Conservation (phyloP, 2,329 filamentous ascomycete species). For the Microdochium bolleyi region DNA sequence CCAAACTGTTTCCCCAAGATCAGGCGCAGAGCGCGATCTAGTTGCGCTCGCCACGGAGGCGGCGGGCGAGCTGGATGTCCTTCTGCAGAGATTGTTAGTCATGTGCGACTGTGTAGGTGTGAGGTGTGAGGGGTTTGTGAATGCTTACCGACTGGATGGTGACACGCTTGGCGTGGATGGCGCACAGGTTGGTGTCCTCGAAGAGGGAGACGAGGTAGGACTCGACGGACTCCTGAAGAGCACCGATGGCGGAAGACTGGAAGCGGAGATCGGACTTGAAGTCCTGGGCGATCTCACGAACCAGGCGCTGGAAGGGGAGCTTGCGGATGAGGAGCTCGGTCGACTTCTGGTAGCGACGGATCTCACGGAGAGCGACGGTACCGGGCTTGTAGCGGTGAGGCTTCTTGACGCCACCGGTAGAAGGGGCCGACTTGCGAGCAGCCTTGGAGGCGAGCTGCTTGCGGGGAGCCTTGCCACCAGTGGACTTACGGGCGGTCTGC, state of each 20-base stretch:
- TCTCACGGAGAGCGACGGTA: slow-evolving; percentile 97
- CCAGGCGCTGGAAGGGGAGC: slow-evolving; percentile 94
- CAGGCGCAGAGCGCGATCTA: slow-evolving; percentile 34
- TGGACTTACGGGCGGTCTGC: slow-evolving; percentile 68
- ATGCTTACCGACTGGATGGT: slow-evolving; percentile 71
- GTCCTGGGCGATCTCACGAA: slow-evolving; percentile 93
- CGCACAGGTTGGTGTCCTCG: slow-evolving; percentile 96
- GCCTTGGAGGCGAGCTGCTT: slow-evolving; percentile 99
- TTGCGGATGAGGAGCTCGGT: slow-evolving; percentile 95
- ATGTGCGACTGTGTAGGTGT: background rate
- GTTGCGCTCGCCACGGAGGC: slow-evolving; percentile 90
- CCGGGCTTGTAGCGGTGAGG: slow-evolving; percentile 84
- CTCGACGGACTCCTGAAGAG: slow-evolving; percentile 97
- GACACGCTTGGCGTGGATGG: slow-evolving; percentile 98
- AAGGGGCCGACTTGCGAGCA: slow-evolving; percentile 95
- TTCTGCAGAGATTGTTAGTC: slow-evolving; percentile 46
- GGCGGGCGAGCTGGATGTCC: slow-evolving; percentile 93
- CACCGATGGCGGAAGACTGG: slow-evolving; percentile 96
- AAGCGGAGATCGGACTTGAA: slow-evolving; percentile 95
- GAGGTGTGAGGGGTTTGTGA: background rate
- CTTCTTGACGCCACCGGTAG: slow-evolving; percentile 96
- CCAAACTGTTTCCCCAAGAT: slow-evolving; percentile 1
- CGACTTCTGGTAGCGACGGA: slow-evolving; percentile 95
- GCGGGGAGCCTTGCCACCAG: slow-evolving; percentile 69
- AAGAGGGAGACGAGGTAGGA: slow-evolving; percentile 98